Evolutionary conservation across 2,329 filamentous ascomycete genomes (phyloP).

Genomic region (Penicillium sp.): DNA sequence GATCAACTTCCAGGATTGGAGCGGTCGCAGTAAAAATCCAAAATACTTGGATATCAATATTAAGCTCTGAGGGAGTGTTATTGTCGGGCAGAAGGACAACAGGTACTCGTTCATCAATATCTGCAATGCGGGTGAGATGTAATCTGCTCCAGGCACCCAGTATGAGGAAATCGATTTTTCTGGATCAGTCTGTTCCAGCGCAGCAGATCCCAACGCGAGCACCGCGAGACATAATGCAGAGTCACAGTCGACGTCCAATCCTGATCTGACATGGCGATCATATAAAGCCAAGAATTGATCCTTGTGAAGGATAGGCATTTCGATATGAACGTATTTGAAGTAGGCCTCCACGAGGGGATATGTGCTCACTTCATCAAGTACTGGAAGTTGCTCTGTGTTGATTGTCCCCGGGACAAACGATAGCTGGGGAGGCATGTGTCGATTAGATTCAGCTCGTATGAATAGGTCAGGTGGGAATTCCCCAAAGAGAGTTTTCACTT

Average conservation of each 20-base stretch:
- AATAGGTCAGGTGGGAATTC: constrained; percentile 11
- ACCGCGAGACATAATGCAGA: constrained; percentile 8
- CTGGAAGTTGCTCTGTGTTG: neutral
- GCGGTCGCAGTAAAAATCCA: constrained; percentile 3
- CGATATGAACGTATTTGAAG: constrained; percentile 4
- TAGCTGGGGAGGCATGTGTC: constrained; percentile 3
- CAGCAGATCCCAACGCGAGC: constrained; percentile 6
- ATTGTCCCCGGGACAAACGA: constrained; percentile 5
- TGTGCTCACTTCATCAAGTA: neutral
- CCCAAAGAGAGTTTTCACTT: constrained; percentile 4
- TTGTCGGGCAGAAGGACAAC: constrained; percentile 7
- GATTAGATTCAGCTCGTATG: constrained; percentile 9
- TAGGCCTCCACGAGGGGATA: constrained; percentile 6
- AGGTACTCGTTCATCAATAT: constrained; percentile 10
- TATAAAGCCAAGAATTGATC: constrained; percentile 1
- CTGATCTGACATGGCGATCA: constrained; percentile 2
- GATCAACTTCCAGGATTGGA: constrained; percentile 9
- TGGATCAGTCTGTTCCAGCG: constrained; percentile 4
- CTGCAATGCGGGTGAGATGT: constrained; percentile 5
- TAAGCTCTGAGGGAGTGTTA: constrained; percentile 7
- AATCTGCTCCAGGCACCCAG: constrained; percentile 5
- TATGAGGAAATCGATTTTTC: constrained; percentile 3
- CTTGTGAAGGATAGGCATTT: constrained; percentile 7
- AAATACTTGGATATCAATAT: constrained; percentile 9
- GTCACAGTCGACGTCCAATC: constrained; percentile 3